Base-by-base conservation (phyloP, 805 yeast genomes). In the Lachancea cidri region DNA sequence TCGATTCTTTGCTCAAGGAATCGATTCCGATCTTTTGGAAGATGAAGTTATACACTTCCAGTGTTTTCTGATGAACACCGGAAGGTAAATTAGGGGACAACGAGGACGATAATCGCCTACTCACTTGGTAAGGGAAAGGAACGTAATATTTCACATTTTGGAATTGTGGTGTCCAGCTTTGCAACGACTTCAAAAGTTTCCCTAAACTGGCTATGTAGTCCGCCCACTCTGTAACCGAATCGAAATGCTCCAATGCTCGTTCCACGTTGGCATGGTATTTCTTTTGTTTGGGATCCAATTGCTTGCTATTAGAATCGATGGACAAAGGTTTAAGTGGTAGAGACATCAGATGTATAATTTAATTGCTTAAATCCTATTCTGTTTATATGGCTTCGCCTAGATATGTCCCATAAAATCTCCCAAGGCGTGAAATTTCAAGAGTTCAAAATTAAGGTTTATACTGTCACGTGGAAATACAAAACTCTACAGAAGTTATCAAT, bases 221-320 rank as follows among this genome's bases (percentile, higher is more conserved):
- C 11, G 98, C 98, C 99, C 99, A 93, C 67, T 93, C 98, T 24
- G 80, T 84, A 1, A 88, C 83, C 2, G 84, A 66, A 39, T 86
- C 96, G 66, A 91, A 91, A 15, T 77, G 70, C 5, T 75, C 72
- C 17, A 93, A 67, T 0, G 93, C 86, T 49, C 81, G 76, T 39
- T 84, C 91, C 9, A 91, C 73, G 43, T 73, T 79, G n/a, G 76
- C 70, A 16, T 71, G 66, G 55, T 80, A 83, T 45, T 83, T 79
- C 65, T 77, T 83, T 55, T 83, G 89, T 53, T 79, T 79, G 1
- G 88, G 64, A 39, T 72, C 74, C 54, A 76, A 48, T 40, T 60
- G 63, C 36, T 55, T 57, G 35, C 39, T 48, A 20, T 48, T 53
- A n/a, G 57, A 49, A 41, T 59, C 62, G 36, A 58, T 49, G 5